Percentiles rank a stretch among this genome's conserved stretches.
phyloP scores from a whole-genome alignment of 768 basidiomycete species.

The Pleurotus eryngii region DNA sequence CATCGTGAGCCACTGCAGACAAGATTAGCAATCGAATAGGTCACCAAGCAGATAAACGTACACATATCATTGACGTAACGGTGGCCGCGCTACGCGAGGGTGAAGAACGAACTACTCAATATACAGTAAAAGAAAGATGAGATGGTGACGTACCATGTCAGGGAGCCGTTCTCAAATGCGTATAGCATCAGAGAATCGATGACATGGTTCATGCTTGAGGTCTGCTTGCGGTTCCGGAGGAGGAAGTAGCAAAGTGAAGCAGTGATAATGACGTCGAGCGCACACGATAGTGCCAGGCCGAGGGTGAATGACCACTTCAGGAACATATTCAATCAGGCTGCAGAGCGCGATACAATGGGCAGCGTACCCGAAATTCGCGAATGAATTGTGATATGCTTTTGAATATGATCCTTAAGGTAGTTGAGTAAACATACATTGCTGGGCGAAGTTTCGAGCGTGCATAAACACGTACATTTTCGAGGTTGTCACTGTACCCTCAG shows the following conservation, averaged over 20 bases:
- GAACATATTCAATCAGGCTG: background rate
- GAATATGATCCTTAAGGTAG: slow-evolving; percentile 21
- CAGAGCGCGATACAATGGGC: background rate
- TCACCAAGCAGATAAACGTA: slow-evolving; percentile 18
- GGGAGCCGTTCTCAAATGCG: slow-evolving; percentile 48
- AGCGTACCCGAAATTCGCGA: slow-evolving; percentile 15
- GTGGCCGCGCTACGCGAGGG: slow-evolving; percentile 31
- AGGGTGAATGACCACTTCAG: slow-evolving; percentile 52
- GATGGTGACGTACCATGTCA: slow-evolving; percentile 37
- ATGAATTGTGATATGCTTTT: slow-evolving; percentile 15
- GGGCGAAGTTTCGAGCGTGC: background rate
- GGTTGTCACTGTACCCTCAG: slow-evolving; percentile 20
- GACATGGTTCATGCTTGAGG: slow-evolving; percentile 40
- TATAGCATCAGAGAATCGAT: slow-evolving; percentile 47
- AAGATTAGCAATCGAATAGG: background rate
- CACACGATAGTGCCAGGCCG: slow-evolving; percentile 46
- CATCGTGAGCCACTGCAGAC: slow-evolving; percentile 38
- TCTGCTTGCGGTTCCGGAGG: slow-evolving; percentile 31
- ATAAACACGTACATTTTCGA: slow-evolving; percentile 24
- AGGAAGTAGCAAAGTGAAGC: slow-evolving; percentile 41
- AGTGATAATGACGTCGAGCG: slow-evolving; percentile 48
- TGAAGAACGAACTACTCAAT: background rate
- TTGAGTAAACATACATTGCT: background rate
- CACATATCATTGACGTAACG: slow-evolving; percentile 38
- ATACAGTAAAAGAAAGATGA: no score